phyloP scores from a whole-genome alignment of 768 basidiomycete species.

The Galerina sulciceps region DNA sequence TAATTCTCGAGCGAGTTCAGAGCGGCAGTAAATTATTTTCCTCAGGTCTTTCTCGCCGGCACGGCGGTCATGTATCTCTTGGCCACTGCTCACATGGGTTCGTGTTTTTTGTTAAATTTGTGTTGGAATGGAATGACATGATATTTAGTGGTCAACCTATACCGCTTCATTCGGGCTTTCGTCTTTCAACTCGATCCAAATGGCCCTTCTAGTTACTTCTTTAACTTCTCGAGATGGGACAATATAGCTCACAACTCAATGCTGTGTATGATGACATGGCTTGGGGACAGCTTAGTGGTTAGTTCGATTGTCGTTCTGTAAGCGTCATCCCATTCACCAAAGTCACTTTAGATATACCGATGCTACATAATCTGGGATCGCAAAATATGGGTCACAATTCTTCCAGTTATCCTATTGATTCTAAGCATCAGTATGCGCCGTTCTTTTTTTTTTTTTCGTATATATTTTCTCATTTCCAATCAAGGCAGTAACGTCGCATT shows the following conservation, averaged over 20 bases:
- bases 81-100: conserved; percentile 18
- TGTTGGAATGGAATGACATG: neutral
- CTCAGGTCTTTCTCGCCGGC: conserved; percentile 16
- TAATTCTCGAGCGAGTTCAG: too few species aligned
- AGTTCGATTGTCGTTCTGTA: neutral
- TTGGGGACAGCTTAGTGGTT: conserved; percentile 25
- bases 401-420: conserved; percentile 20
- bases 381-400: conserved; percentile 16
- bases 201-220: conserved; percentile 19
- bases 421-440: conserved; percentile 17
- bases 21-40: neutral
- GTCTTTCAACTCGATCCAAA: conserved; percentile 11
- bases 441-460: neutral
- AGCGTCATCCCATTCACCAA: neutral
- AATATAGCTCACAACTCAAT: conserved; percentile 19
- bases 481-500: conserved; percentile 17
- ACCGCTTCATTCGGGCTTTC: conserved; percentile 23
- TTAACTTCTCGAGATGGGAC: conserved; percentile 25
- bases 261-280: conserved; percentile 27
- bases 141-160: conserved; percentile 15
- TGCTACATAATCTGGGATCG: conserved; percentile 29
- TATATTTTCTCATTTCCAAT: neutral
- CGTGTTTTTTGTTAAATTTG: neutral
- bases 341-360: conserved; percentile 25
- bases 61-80: conserved; percentile 17